These are phyloP conservation scores for Eucalyptus erythrocorys DNA, from an alignment of 345 rosid genomes.

Conservation along the genomic window DNA sequence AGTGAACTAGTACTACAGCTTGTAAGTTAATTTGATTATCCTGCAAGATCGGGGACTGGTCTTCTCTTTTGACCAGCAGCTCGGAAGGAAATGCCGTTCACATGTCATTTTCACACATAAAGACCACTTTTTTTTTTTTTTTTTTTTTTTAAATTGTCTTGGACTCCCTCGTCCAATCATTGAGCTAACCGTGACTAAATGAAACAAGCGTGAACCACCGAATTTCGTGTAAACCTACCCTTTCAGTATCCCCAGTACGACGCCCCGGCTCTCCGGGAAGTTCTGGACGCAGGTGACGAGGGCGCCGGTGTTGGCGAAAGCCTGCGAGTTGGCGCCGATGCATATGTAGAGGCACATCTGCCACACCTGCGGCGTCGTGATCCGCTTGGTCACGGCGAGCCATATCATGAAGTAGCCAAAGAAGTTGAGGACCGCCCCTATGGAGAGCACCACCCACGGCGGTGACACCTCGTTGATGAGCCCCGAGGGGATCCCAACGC, in stretches of 20 bases:
- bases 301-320: slow-evolving; percentile 50
- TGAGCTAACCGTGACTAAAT: not conserved
- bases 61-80: not conserved
- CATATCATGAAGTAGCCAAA: slow-evolving; percentile 66
- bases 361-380: slow-evolving; percentile 31
- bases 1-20: not conserved
- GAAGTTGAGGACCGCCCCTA: slow-evolving; percentile 45
- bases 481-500: slow-evolving; percentile 45
- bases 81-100: not conserved
- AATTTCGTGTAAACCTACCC: not conserved
- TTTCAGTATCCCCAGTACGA: slow-evolving; percentile 43
- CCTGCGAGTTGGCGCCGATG: slow-evolving; percentile 49
- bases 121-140: not conserved
- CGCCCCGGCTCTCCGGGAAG: slow-evolving; percentile 53
- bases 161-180: not conserved
- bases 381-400: slow-evolving; percentile 37
- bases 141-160: not conserved
- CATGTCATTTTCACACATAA: not conserved
- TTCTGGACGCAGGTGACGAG: slow-evolving; percentile 56
- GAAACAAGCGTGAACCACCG: not conserved
- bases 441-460: slow-evolving; percentile 45
- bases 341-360: slow-evolving; percentile 59
- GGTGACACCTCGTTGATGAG: slow-evolving; percentile 55
- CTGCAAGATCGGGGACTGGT: not conserved
- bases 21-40: not conserved